These are phyloP conservation scores for Syncephalis fuscata DNA, from an alignment of 371 early-diverging fungal species.

Conservation along the genomic window DNA sequence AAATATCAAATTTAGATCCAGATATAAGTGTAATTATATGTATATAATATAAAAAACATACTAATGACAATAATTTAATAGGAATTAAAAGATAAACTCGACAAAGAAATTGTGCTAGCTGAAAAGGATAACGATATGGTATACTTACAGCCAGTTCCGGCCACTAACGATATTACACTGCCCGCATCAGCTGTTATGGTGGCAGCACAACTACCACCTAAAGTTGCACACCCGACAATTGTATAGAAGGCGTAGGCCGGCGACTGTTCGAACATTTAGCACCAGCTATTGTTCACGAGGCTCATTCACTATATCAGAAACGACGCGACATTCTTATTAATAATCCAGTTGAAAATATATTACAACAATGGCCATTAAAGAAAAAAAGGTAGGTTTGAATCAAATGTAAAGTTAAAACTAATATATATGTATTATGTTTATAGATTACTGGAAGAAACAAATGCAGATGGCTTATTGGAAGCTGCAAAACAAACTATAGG, in stretches of 20 bases:
- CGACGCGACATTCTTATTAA: conserved; percentile 38
- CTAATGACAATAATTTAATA: too few relatives aligned
- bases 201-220: conserved; percentile 31
- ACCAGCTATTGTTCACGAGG: conserved; percentile 84
- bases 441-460: conserved; percentile 44
- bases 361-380: too few relatives aligned
- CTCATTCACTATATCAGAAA: conserved; percentile 60
- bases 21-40: too few relatives aligned
- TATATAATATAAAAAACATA: too few relatives aligned
- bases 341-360: too few relatives aligned
- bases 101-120: conserved; percentile 41
- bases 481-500: conserved; percentile 39
- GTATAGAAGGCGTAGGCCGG: too few relatives aligned
- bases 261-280: too few relatives aligned
- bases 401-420: too few relatives aligned
- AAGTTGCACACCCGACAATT: too few relatives aligned
- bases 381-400: too few relatives aligned
- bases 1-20: too few relatives aligned
- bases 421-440: too few relatives aligned
- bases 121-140: conserved; percentile 80
- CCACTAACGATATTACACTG: conserved; percentile 26
- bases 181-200: conserved; percentile 61
- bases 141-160: conserved; percentile 65
- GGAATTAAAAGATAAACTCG: conserved; percentile 30
- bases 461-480: conserved; percentile 50